Evolutionary conservation across 2,329 filamentous ascomycete genomes (phyloP), one percentile per base, ranked within the genome.

Genomic region (Bipolaris zeicola): DNA sequence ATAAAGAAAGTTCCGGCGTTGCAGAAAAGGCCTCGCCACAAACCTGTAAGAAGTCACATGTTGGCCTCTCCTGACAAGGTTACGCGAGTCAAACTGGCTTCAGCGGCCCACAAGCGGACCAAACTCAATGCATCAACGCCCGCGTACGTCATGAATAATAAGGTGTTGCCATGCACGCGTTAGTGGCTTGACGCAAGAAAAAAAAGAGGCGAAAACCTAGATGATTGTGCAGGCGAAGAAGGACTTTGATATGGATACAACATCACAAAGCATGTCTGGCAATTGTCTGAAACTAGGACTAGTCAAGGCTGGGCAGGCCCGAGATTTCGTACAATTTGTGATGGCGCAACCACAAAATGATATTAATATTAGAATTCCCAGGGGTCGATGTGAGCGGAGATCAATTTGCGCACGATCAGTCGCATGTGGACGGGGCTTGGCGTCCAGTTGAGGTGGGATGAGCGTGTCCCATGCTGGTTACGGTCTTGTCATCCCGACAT

Each of bases 101-200:
- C 49, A 36, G 39, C 33, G 22, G 53, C 37, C 44, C 36, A 52
- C 41, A 38, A 47, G 44, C 44, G 57, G 44, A 42, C 47, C 49
- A 38, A 44, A 44, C 18, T 54, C 50, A 51, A 41, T 49, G 52
- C 58, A 58, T 53, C 41, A 51, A 53, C 36, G 50, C 33, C 38
- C 42, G 50, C 60, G 51, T 62, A 55, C 60, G 51, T 62, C 52
- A 62, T 55, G 57, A 57, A 26, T 55, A 55, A 26, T 31, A 42
- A 50, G 44, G 31, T 36, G 44, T 57, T 57, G 39, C 42, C 51
- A 45, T 47, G 52, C 52, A 56, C 55, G 52, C 54, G 39, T 57
- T 53, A 36, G 46, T 47, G 34, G 33, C 44, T 48, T 47, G 39
- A 51, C 22, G 38, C 55, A 44, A 24, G 10, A 28, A 28, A 4